These are phyloP conservation scores for Pythium coloratum DNA, from an alignment of 352 stramenopile genomes.

Conservation along the genomic window DNA sequence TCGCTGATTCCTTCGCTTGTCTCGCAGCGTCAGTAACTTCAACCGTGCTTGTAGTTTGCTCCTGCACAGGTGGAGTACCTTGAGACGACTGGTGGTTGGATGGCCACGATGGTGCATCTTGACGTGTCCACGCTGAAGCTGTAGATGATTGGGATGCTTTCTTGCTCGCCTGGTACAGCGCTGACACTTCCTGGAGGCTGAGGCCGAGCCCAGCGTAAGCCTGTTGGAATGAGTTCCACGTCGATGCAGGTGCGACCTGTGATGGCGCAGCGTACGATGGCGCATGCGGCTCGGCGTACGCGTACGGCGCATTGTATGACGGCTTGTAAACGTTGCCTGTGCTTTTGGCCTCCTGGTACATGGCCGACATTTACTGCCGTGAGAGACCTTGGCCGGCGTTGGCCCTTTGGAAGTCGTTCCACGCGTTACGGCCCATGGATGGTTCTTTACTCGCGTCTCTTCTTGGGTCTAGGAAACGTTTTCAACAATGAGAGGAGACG, in stretches of 20 bases:
- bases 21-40: neutral
- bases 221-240: constrained; percentile 10
- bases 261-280: neutral
- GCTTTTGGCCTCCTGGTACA: neutral
- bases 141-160: neutral
- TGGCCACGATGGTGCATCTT: constrained; percentile 3
- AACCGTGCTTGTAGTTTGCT: neutral
- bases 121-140: constrained; percentile 1
- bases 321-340: neutral
- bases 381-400: too few relatives aligned
- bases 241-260: neutral
- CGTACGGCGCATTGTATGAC: neutral
- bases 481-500: too few relatives aligned
- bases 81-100: neutral
- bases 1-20: neutral
- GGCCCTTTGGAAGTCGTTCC: too few relatives aligned
- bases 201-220: neutral
- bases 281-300: neutral
- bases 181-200: neutral
- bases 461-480: too few relatives aligned
- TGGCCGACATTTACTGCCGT: neutral
- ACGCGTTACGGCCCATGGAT: too few relatives aligned
- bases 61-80: neutral
- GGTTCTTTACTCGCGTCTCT: too few relatives aligned
- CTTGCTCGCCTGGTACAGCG: constrained; percentile 4